Conservation (phyloP, 2,329 filamentous ascomycete genomes). For the Neonectria faginata region DNA sequence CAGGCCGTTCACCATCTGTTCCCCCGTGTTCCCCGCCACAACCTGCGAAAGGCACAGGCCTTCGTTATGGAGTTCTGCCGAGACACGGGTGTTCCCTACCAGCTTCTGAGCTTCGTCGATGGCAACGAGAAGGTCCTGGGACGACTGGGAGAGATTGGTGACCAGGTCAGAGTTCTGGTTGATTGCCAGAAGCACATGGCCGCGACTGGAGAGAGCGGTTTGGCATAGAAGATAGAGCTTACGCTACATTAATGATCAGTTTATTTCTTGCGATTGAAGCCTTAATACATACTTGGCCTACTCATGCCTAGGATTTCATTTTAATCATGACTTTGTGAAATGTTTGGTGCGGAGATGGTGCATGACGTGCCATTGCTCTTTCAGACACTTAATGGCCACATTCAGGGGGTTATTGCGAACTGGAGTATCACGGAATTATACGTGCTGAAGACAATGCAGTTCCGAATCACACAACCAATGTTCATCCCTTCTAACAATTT, state of each 20-base stretch:
- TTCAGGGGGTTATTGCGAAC: too few species aligned
- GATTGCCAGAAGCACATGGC: conserved; percentile 67
- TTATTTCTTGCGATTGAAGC: not conserved
- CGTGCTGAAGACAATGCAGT: not conserved
- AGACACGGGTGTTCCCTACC: conserved; percentile 73
- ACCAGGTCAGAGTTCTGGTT: conserved; percentile 70
- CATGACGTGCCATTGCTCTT: too few species aligned
- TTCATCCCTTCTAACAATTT: not conserved
- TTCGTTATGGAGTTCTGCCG: conserved; percentile 72
- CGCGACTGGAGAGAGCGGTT: conserved; percentile 58
- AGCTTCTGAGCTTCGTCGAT: conserved; percentile 70
- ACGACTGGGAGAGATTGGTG: conserved; percentile 67
- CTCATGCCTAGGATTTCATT: not conserved
- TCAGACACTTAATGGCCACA: too few species aligned
- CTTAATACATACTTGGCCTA: not conserved
- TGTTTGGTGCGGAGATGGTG: not conserved
- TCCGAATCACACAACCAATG: not conserved
- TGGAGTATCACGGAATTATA: not conserved
- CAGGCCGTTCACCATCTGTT: conserved; percentile 79
- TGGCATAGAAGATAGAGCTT: conserved; percentile 39
- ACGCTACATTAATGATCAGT: conserved; percentile 3
- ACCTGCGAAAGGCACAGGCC: conserved; percentile 70
- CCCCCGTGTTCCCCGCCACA: conserved; percentile 75
- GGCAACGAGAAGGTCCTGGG: conserved; percentile 67
- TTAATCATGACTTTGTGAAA: not conserved